phyloP scores from a whole-genome alignment of 2,329 filamentous ascomycete genomes.

The Hymenoscyphus occultus region DNA sequence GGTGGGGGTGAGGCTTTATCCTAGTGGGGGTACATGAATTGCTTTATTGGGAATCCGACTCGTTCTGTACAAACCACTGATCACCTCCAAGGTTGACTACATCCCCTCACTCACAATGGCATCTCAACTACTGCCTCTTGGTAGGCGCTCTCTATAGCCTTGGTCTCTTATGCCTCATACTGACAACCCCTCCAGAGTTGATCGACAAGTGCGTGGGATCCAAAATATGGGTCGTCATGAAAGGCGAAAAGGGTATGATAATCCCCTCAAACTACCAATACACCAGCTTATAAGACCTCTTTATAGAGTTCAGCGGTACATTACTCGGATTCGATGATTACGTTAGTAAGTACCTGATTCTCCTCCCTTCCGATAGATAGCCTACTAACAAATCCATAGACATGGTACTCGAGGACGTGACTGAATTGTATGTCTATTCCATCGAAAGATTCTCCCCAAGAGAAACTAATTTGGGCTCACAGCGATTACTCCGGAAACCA shows the following conservation, averaged over 20 bases:
- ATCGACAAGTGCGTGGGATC: conserved; percentile 99
- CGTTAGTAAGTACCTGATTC: conserved; percentile 74
- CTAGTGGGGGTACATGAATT: background rate
- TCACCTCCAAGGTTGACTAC: background rate
- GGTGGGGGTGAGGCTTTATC: background rate
- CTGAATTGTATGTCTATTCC: conserved; percentile 71
- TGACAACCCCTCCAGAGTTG: conserved; percentile 60
- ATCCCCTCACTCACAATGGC: conserved; percentile 28
- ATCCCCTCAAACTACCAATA: background rate
- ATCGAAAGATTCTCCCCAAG: background rate
- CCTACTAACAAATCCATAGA: conserved; percentile 52
- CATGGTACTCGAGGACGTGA: conserved; percentile 97
- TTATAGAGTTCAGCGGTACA: conserved; percentile 87
- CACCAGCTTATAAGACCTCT: too few relatives aligned
- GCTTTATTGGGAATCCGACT: background rate
- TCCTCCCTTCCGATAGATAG: background rate
- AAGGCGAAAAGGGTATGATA: conserved; percentile 84
- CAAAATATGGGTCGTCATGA: conserved; percentile 98
- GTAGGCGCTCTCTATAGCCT: conserved; percentile 18
- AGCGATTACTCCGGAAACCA: conserved; percentile 90
- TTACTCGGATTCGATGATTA: conserved; percentile 98
- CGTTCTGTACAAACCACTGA: background rate
- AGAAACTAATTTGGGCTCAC: conserved; percentile 40
- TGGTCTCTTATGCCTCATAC: conserved; percentile 21
- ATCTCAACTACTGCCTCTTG: conserved; percentile 35